Percentiles rank a stretch among this genome's conserved stretches.
These are phyloP conservation scores for Xylariales sp. DNA, from an alignment of 2,329 filamentous ascomycete species.

Conservation along the genomic window DNA sequence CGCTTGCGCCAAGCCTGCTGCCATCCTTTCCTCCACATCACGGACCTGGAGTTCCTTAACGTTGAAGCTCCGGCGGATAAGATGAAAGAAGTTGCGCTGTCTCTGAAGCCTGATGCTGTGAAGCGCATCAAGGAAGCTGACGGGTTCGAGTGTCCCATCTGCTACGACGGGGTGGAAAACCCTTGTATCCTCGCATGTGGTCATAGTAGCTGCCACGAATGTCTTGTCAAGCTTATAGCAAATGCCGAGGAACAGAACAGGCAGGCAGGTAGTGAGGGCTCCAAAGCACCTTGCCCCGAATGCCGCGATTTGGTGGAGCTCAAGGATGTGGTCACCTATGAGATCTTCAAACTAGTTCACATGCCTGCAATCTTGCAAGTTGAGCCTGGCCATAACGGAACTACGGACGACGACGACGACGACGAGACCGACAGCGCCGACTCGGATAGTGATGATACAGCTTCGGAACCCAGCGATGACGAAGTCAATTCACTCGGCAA, in stretches of 20 bases:
- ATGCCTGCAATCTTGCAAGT: conserved; percentile 46
- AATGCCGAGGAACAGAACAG: conserved; percentile 49
- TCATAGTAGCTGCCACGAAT: conserved; percentile 73
- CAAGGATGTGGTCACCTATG: conserved; percentile 67
- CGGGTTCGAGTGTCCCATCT: conserved; percentile 76
- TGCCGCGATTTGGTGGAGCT: conserved; percentile 66
- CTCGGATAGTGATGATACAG: conserved; percentile 15
- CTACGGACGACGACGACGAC: conserved; percentile 31
- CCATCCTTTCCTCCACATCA: conserved; percentile 65
- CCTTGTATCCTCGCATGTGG: conserved; percentile 78
- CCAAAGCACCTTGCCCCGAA: conserved; percentile 64
- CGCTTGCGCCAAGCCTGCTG: conserved; percentile 78
- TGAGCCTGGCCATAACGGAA: conserved; percentile 30
- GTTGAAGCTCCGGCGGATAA: conserved; percentile 42
- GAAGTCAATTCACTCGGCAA: conserved; percentile 25
- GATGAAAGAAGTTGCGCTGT: conserved; percentile 42
- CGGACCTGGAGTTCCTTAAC: conserved; percentile 34
- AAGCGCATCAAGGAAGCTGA: conserved; percentile 55
- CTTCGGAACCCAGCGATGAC: conserved; percentile 23
- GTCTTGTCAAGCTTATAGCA: conserved; percentile 66
- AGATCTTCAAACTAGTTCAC: conserved; percentile 69
- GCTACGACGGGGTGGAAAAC: conserved; percentile 70
- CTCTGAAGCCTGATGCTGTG: conserved; percentile 56
- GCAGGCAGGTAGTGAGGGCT: conserved; percentile 54
- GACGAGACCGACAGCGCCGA: conserved; percentile 30